phyloP scores from a whole-genome alignment of 139 green algal genomes.

The Zygnema cylindricum region DNA sequence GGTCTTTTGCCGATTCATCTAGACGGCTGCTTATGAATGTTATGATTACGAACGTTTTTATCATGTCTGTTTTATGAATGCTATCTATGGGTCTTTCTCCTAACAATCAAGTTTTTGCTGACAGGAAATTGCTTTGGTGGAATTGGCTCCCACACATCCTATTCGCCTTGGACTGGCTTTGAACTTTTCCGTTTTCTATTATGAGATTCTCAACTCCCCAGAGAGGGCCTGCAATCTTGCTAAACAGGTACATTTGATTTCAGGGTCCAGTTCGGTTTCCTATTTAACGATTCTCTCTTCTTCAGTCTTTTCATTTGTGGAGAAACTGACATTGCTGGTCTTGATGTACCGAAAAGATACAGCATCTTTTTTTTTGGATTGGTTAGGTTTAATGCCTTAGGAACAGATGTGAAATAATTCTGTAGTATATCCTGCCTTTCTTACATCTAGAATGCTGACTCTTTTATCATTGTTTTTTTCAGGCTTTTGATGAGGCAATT shows the following conservation, averaged over 20 bases:
- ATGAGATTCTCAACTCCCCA: slow-evolving; percentile 98
- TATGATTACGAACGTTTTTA: background rate
- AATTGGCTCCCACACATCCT: slow-evolving; percentile 94
- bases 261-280: background rate
- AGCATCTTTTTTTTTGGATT: background rate
- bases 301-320: slow-evolving; percentile 1
- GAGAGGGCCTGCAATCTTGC: slow-evolving; percentile 82
- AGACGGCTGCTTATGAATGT: background rate
- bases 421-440: background rate
- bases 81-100: background rate
- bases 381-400: background rate
- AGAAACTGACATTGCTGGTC: background rate
- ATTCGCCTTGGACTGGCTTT: slow-evolving; percentile 96
- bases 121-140: slow-evolving; percentile 68
- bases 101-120: background rate
- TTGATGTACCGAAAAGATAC: background rate
- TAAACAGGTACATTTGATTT: slow-evolving; percentile 82
- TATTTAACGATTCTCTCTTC: background rate
- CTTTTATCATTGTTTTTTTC: background rate
- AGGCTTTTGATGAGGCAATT: slow-evolving; percentile 98
- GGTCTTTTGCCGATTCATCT: background rate
- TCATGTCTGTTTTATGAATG: background rate
- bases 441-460: background rate
- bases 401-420: background rate
- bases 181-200: slow-evolving; percentile 99